These are phyloP conservation scores for Amanita pseudoporphyria DNA, from an alignment of 768 basidiomycete genomes.

Conservation along the genomic window DNA sequence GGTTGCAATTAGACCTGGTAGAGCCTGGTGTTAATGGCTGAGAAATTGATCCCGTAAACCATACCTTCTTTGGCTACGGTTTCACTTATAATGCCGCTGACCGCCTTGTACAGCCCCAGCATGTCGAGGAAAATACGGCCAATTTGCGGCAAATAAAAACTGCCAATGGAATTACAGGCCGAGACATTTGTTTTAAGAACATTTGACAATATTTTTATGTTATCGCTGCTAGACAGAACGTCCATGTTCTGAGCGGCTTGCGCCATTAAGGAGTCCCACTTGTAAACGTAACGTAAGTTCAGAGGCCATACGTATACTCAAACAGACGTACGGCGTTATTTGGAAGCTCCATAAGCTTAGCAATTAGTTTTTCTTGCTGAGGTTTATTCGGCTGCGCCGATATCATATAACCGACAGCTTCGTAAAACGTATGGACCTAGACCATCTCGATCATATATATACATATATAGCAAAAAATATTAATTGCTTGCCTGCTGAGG, in stretches of 20 bases:
- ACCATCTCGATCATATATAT: conserved; percentile 14
- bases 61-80: conserved; percentile 79
- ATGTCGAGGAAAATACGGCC: conserved; percentile 95
- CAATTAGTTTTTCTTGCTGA: conserved; percentile 90
- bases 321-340: conserved; percentile 75
- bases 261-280: conserved; percentile 98
- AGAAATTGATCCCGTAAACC: not conserved
- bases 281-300: conserved; percentile 5
- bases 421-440: conserved; percentile 94
- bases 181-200: conserved; percentile 98
- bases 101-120: conserved; percentile 96
- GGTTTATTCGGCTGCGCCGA: conserved; percentile 97
- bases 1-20: conserved; percentile 76
- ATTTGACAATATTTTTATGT: conserved; percentile 94
- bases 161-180: conserved; percentile 93
- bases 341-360: conserved; percentile 93
- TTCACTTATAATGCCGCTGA: conserved; percentile 92
- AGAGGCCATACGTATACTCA: not conserved
- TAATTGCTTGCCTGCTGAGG: conserved; percentile 58
- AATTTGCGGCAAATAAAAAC: conserved; percentile 95
- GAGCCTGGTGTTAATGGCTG: not conserved
- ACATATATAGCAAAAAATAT: conserved; percentile 11
- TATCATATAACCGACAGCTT: conserved; percentile 99
- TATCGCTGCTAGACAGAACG: conserved; percentile 82
- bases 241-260: conserved; percentile 92